Conservation (phyloP, 2,329 filamentous ascomycete species). For the Nothomitra cinnamomea region DNA sequence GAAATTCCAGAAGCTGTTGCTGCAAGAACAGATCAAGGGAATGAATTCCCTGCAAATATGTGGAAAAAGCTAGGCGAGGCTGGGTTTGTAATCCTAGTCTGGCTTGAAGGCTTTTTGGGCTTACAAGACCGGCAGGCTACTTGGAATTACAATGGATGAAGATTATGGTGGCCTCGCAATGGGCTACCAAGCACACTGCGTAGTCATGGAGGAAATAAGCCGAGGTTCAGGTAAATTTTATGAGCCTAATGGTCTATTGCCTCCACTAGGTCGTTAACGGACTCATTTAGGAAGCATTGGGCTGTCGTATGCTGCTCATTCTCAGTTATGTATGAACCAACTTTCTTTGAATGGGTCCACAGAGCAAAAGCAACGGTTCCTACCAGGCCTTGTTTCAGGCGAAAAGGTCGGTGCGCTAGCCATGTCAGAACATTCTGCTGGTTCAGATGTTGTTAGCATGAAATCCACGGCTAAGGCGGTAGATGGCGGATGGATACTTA, state of each 20-base stretch:
- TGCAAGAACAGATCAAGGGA: constrained; percentile 62
- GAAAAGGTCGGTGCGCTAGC: constrained; percentile 72
- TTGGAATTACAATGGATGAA: constrained; percentile 88
- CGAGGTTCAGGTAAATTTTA: constrained; percentile 48
- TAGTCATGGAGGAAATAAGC: constrained; percentile 90
- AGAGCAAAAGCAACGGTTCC: constrained; percentile 63
- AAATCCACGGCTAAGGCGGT: constrained; percentile 65
- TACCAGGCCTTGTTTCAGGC: constrained; percentile 68
- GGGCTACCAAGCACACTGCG: constrained; percentile 92
- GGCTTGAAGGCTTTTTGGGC: not conserved
- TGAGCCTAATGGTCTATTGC: not conserved
- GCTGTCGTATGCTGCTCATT: constrained; percentile 88
- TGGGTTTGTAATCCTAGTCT: constrained; percentile 26
- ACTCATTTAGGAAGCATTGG: constrained; percentile 42
- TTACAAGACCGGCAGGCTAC: constrained; percentile 34
- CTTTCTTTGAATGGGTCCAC: constrained; percentile 71
- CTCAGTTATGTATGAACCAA: constrained; percentile 92
- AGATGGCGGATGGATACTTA: constrained; percentile 71
- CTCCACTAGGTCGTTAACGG: not conserved
- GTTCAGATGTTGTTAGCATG: constrained; percentile 92
- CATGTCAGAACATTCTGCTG: constrained; percentile 86
- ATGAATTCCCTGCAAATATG: constrained; percentile 79
- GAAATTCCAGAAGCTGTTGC: constrained; percentile 78
- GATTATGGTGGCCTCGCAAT: constrained; percentile 76
- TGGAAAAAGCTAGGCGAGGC: constrained; percentile 89